Base-by-base conservation (phyloP, 495 filamentous ascomycete genomes). In the Penicillium maclennaniae region DNA sequence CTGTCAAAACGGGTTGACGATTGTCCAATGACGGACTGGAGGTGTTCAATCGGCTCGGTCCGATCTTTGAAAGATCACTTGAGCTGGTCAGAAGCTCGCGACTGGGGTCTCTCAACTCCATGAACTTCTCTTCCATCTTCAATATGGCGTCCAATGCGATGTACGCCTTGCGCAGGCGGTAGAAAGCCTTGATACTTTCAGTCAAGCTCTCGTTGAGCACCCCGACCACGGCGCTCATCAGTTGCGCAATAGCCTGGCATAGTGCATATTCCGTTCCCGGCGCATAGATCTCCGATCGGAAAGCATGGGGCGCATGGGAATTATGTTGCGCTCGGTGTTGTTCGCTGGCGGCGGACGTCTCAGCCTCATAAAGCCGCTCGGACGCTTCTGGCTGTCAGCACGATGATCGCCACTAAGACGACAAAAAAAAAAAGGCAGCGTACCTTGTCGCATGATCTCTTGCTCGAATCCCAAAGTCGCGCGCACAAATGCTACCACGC, bases 181-280 rank as follows among this genome's bases (percentile, higher is more conserved):
- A 96, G 58, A 97, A 96, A 1, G 89, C 89, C 68, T 86, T 88
- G 63, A 98, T 81, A 42, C 84, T 90, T 59, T 97, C 93, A 0
- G 92, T 93, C 57, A 97, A 71, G 60, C 89, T 96, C 68, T 97
- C 93, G 54, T 92, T 95, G 58, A 97, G 74, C 8, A 97, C 87
- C 1, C 81, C 89, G 5, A 96, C 81, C 15, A 98, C 87, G 7
- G 93, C 95, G 60, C 79, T 80, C 87, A 96, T 95, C 46, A 98
- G 71, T 59, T 96, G 88, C 3, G 88, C 80, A 73, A 96, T 83
- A 10, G 89, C 87, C 61, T 87, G 76, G 51, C 81, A 86, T 4
- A 97, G 73, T 0, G 87, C 83, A 69, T 86, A 97, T 66, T 98
- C 93, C 4, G 86, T 84, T 9, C 93, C 93, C 0, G 88, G 77